These are phyloP conservation scores for Avena insularis DNA, from an alignment of 176 grass and related monocot species.

Conservation along the genomic window DNA sequence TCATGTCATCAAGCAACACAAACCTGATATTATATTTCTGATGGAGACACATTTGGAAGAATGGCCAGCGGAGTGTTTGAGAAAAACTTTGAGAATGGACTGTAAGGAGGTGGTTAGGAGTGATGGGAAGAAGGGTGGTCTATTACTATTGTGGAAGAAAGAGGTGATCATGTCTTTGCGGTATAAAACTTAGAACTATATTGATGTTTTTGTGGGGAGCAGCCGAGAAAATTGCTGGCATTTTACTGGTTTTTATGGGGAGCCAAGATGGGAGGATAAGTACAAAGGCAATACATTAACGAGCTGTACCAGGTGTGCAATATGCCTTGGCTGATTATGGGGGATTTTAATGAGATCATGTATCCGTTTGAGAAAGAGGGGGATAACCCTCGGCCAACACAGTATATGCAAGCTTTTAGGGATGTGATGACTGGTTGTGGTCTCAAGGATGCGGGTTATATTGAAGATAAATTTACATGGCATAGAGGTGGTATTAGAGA, in stretches of 20 bases:
- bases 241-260: background rate
- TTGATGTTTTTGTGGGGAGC: background rate
- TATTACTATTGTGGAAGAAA: background rate
- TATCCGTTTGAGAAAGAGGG: background rate
- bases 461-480: too few relatives aligned
- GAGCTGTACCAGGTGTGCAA: background rate
- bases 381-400: too few relatives aligned
- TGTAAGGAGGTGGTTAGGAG: background rate
- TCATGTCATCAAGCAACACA: background rate
- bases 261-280: background rate
- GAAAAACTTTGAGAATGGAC: background rate
- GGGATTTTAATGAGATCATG: background rate
- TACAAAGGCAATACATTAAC: background rate
- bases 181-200: background rate
- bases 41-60: background rate
- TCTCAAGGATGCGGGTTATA: too few relatives aligned
- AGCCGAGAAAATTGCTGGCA: background rate
- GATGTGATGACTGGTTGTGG: too few relatives aligned
- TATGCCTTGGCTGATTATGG: background rate
- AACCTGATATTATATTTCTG: background rate
- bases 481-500: too few relatives aligned
- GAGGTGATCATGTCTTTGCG: background rate
- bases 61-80: background rate
- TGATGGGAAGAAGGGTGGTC: too few relatives aligned
- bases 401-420: too few relatives aligned